Evolutionary conservation across 1,284 basidiomycete genomes (phyloP), one percentile per base, ranked within the genome.

Genomic region (Trametes pubescens): DNA sequence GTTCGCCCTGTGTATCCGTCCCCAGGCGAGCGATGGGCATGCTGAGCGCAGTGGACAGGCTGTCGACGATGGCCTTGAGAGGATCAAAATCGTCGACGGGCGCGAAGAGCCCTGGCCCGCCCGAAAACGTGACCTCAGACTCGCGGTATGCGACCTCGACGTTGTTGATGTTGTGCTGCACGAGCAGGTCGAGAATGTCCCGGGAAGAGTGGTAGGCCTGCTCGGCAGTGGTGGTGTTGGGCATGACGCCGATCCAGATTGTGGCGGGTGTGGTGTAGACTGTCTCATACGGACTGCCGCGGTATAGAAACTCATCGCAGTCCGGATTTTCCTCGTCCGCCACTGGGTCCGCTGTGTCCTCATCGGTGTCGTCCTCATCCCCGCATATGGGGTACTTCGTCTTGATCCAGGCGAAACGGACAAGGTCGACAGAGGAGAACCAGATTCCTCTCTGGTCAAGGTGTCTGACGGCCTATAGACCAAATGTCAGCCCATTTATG

Each of bases 161-260:
- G 38, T 26, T 37, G 16, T 24, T 9, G 53, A 77, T 62, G 26
- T 69, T 53, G 69, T 74, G 71, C 60, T 66, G 34, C 37, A 66
- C 59, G 62, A 77, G 74, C 64, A 71, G 57, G 11, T 48, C 53
- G 51, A 64, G 69, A 70, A 81, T 78, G 40, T 74, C 73, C 1
- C 70, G 54, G 61, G 77, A 52, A 2, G 73, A 72, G 4, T 78
- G 64, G 73, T 48, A 64, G 0, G 79, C 80, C 52, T 52, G 65
- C 32, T 64, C 67, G 57, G 67, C 74, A 66, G 65, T 77, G 69
- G 71, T 65, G 65, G 72, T 77, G n/a, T 77, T 75, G 8, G 77
- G 75, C 58, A 74, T 57, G 58, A 80, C 79, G 0, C 79, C 79
- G 3, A 81, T 64, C 80, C 80, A 81, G 66, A 82, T 78, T 4